A percentile compares a stretch with the other conserved stretches of the same genome.
Conservation (phyloP, 257 asterid species). For the Lavandula angustifolia region DNA sequence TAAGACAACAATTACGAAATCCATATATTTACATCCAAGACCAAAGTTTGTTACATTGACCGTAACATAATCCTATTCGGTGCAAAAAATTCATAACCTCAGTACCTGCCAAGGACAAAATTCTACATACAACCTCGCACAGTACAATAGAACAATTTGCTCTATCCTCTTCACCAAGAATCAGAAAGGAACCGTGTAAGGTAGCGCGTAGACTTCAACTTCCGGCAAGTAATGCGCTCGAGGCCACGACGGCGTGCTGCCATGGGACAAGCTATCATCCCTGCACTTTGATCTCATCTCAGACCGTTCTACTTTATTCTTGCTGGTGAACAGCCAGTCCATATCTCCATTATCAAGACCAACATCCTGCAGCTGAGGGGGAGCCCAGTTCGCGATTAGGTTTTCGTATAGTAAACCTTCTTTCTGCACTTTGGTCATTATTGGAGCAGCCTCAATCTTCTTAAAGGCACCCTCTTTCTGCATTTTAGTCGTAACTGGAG, state of each 20-base stretch:
- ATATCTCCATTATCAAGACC: constrained; percentile 33
- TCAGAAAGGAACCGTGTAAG: constrained; percentile 66
- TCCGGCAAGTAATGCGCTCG: constrained; percentile 51
- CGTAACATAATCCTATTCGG: too few relatives aligned
- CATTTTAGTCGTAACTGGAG: constrained; percentile 10
- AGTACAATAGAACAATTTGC: neutral
- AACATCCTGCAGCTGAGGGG: constrained; percentile 31
- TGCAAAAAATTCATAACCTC: neutral
- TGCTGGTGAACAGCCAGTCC: constrained; percentile 55
- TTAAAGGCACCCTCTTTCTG: too few relatives aligned
- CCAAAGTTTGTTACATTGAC: too few relatives aligned
- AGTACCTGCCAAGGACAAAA: neutral
- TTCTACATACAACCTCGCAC: constrained; percentile 39
- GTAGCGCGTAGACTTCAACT: constrained; percentile 55
- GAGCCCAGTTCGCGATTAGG: constrained; percentile 51
- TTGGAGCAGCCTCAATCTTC: neutral
- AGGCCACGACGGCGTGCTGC: constrained; percentile 41
- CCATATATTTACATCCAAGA: too few relatives aligned
- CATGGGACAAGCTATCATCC: constrained; percentile 30
- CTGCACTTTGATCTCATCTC: constrained; percentile 29
- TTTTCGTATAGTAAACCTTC: constrained; percentile 36
- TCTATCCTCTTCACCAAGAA: neutral
- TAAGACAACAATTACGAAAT: too few relatives aligned
- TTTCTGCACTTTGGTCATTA: constrained; percentile 36
- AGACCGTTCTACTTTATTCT: constrained; percentile 7